Evolutionary conservation across 1,284 basidiomycete genomes (phyloP).

Genomic region (Rhizoctonia solani): DNA sequence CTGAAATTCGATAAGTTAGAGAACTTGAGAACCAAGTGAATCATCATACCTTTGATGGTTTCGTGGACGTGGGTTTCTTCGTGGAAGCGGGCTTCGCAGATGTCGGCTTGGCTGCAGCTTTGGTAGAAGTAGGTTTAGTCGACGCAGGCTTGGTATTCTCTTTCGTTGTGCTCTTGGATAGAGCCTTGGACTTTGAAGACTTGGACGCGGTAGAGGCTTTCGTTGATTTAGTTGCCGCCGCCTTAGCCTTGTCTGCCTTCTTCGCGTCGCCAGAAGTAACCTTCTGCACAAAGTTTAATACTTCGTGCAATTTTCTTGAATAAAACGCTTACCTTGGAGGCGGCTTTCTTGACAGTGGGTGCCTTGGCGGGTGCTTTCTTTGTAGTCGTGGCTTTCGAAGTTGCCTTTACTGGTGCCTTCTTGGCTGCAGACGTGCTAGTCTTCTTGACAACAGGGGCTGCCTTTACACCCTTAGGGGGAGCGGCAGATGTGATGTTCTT

Average conservation of each 20-base stretch:
- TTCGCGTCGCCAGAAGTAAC: slow-evolving; percentile 14
- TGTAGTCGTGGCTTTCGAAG: slow-evolving; percentile 20
- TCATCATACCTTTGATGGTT: slow-evolving; percentile 32
- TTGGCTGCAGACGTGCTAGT: slow-evolving; percentile 36
- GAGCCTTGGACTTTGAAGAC: slow-evolving; percentile 19
- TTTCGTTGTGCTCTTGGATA: neutral
- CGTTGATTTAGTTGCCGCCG: slow-evolving; percentile 41
- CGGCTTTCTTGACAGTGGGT: neutral
- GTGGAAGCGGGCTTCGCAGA: slow-evolving; percentile 34
- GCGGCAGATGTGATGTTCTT: slow-evolving; percentile 35
- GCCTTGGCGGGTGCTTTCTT: slow-evolving; percentile 35
- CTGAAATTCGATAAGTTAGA: neutral
- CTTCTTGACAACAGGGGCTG: slow-evolving; percentile 44
- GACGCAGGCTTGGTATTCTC: neutral
- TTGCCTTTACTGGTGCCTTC: slow-evolving; percentile 20
- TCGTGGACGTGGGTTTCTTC: slow-evolving; percentile 38
- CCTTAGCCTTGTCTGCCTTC: slow-evolving; percentile 36
- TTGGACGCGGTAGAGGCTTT: slow-evolving; percentile 41
- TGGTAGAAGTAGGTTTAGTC: slow-evolving; percentile 42
- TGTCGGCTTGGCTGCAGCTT: slow-evolving; percentile 42
- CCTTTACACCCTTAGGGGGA: slow-evolving; percentile 43
- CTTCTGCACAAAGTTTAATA: neutral
- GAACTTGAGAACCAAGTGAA: neutral
- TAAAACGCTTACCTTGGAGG: neutral
- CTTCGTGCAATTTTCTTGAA: neutral